phyloP scores from a whole-genome alignment of 768 basidiomycete species.

The Amanita pallidorosea region DNA sequence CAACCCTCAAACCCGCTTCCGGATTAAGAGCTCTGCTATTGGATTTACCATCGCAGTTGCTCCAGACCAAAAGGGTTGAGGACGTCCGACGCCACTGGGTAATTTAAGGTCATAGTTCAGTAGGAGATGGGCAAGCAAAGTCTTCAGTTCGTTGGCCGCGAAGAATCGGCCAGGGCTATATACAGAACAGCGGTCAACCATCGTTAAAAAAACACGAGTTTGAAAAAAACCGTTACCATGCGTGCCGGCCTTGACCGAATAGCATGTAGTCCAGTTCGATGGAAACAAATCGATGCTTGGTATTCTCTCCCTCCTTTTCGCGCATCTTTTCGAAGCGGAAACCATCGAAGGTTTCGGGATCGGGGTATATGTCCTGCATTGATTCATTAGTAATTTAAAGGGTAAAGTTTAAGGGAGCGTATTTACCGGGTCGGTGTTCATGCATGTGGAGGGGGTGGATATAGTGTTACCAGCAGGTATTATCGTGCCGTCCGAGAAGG shows the following conservation, averaged over 20 bases:
- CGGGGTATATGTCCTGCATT: conserved; percentile 21
- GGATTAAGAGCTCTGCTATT: conserved; percentile 23
- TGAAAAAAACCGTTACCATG: conserved; percentile 6
- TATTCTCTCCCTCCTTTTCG: conserved; percentile 14
- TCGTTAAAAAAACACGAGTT: neutral
- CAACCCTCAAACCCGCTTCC: conserved; percentile 10
- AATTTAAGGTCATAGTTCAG: conserved; percentile 24
- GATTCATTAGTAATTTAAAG: neutral
- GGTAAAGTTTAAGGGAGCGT: neutral
- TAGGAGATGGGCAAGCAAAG: conserved; percentile 19
- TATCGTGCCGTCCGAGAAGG: too few relatives aligned
- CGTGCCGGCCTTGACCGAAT: conserved; percentile 20
- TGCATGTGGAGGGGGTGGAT: too few relatives aligned
- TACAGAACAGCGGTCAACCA: neutral
- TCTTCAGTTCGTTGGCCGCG: conserved; percentile 22
- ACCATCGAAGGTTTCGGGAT: conserved; percentile 20
- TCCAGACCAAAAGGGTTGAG: conserved; percentile 8
- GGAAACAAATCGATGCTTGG: conserved; percentile 21
- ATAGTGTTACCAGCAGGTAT: too few relatives aligned
- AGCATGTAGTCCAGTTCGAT: conserved; percentile 15
- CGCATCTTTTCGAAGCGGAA: conserved; percentile 29
- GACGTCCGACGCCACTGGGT: conserved; percentile 12
- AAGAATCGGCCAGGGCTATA: conserved; percentile 25
- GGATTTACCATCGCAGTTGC: conserved; percentile 15
- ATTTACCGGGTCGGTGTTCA: too few relatives aligned